Evolutionary conservation across 106 monocot genomes (phyloP).

Genomic region (Dendrobium nobile): DNA sequence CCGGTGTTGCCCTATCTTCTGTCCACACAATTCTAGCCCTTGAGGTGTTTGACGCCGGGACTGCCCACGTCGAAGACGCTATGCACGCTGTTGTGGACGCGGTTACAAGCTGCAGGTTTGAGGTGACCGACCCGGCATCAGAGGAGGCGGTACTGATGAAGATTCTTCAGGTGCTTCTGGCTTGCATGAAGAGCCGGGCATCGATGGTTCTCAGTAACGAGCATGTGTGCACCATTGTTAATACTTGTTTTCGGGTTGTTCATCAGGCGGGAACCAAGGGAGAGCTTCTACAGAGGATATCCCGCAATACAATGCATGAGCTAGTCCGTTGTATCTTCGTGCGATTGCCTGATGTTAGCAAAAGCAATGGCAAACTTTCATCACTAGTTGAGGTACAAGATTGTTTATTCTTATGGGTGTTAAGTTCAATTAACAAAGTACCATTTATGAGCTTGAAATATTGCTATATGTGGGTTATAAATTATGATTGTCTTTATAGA

Average conservation of each 20-base stretch:
- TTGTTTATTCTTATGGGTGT: neutral
- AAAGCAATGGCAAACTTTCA: slow-evolving; percentile 13
- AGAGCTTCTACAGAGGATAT: slow-evolving; percentile 81
- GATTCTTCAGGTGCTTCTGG: slow-evolving; percentile 85
- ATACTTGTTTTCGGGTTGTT: slow-evolving; percentile 89
- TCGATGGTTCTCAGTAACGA: slow-evolving; percentile 52
- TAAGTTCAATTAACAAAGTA: neutral
- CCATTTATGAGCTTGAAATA: neutral
- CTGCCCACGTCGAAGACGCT: slow-evolving; percentile 30
- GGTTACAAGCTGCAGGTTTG: slow-evolving; percentile 82
- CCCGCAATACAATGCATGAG: slow-evolving; percentile 86
- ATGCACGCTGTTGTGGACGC: slow-evolving; percentile 58
- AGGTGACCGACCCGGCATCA: slow-evolving; percentile 85
- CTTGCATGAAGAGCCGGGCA: slow-evolving; percentile 58
- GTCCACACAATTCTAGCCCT: slow-evolving; percentile 68
- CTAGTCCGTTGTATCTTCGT: slow-evolving; percentile 62
- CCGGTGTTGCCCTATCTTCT: slow-evolving; percentile 77
- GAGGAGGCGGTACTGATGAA: slow-evolving; percentile 86
- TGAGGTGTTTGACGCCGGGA: slow-evolving; percentile 28
- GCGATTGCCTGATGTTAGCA: slow-evolving; percentile 35
- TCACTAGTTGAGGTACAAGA: slow-evolving; percentile 29
- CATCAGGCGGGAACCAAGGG: slow-evolving; percentile 91
- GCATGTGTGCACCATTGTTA: slow-evolving; percentile 76
- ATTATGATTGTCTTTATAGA: neutral
- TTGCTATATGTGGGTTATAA: neutral